Evolutionary conservation across 108 stramenopile species (phyloP), one percentile per base, ranked within the genome.

Genomic region (Skeletonema tropicum): DNA sequence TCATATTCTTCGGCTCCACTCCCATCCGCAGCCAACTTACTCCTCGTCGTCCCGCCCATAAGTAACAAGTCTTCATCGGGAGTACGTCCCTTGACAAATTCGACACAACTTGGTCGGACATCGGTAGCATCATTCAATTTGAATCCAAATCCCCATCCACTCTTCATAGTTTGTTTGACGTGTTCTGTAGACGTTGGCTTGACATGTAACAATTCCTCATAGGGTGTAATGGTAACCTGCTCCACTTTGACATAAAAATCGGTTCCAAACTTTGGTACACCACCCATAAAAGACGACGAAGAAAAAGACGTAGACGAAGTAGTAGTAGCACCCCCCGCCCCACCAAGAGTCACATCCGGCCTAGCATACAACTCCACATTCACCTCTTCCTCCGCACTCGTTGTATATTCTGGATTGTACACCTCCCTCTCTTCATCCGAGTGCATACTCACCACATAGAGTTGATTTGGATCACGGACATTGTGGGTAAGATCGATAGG

Each of bases 131-230:
- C 80, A 33, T 80, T 80, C 15, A 80, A 64, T 57, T 80, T 80
- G 59, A 80, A 80, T 12, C 80, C 80, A 41, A 80, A 80, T 36
- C 73, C 73, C 80, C 80, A 80, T n/a, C 80, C 80, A 60, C 68
- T 70, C 9, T 38, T 35, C 73, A 80, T 73, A 0, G 80, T 74
- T 19, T 48, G 32, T 58, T 80, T 80, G 9, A 80, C 49, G 33
- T 69, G 57, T 35, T 80, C 80, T 15, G 46, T 29, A 10, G 35
- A 6, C 0, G 72, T 80, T 21, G 80, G 73, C 52, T 69, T 39
- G 3, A 74, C 73, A 29, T 70, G 39, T 69, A 74, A 70, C 15
- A 80, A 70, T 39, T 64, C 23, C 23, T 80, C 57, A 55, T 70
- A 74, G 6, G 68, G 69, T 38, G 62, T 70, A 6, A 80, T 32